These are phyloP conservation scores for Cnidoscolus chayamansa DNA, from an alignment of 441 rosid species.

Conservation along the genomic window DNA sequence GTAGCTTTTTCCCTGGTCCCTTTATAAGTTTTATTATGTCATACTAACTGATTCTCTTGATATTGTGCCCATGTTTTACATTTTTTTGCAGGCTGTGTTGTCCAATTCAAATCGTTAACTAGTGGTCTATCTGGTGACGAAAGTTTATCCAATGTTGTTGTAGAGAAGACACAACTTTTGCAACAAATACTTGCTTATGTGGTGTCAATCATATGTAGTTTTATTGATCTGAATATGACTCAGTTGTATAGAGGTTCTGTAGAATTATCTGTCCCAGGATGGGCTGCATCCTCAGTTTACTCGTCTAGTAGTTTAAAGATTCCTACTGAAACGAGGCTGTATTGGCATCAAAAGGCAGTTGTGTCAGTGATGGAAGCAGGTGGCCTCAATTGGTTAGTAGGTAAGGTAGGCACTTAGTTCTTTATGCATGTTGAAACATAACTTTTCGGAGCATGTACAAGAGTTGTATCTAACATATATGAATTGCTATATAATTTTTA, in stretches of 20 bases:
- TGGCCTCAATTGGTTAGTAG: constrained; percentile 91
- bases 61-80: background rate
- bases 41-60: background rate
- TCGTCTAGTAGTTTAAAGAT: constrained; percentile 35
- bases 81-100: constrained; percentile 52
- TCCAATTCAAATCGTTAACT: constrained; percentile 62
- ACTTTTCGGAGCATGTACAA: constrained; percentile 14
- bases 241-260: constrained; percentile 31
- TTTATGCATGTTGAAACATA: constrained; percentile 3
- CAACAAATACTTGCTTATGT: constrained; percentile 56
- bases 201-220: constrained; percentile 54
- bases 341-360: constrained; percentile 72
- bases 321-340: constrained; percentile 40
- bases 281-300: constrained; percentile 27
- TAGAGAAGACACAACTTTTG: constrained; percentile 49
- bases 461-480: constrained; percentile 7
- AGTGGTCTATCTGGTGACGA: constrained; percentile 54
- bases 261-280: constrained; percentile 30
- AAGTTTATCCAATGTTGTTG: constrained; percentile 34
- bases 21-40: background rate
- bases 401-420: constrained; percentile 73
- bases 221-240: constrained; percentile 48
- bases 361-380: constrained; percentile 87
- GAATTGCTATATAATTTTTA: constrained; percentile 5
- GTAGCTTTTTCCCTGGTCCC: too few species aligned